phyloP scores from a whole-genome alignment of 148 eudicot species.

The Chenopodium suecicum region DNA sequence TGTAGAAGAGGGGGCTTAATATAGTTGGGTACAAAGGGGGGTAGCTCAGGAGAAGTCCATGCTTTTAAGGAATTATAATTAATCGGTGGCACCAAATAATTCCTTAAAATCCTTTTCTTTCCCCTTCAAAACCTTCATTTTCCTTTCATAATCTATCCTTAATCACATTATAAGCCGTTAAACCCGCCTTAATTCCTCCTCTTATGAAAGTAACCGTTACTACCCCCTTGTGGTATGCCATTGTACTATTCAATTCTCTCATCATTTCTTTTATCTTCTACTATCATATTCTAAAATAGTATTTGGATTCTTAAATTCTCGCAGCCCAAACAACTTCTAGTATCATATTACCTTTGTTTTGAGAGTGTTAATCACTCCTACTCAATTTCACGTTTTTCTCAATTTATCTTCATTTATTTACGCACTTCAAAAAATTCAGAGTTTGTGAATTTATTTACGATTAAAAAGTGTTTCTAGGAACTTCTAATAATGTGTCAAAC shows the following conservation, averaged over 20 bases:
- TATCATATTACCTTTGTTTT: too few relatives aligned
- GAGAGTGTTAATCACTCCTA: too few relatives aligned
- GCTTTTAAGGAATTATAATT: constrained; percentile 43
- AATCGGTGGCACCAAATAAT: constrained; percentile 27
- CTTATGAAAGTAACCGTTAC: constrained; percentile 36
- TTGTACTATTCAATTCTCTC: neutral
- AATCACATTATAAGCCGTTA: constrained; percentile 42
- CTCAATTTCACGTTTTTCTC: too few relatives aligned
- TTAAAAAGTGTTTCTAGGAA: too few relatives aligned
- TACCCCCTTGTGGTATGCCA: neutral
- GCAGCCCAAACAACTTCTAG: too few relatives aligned
- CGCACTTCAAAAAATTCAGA: too few relatives aligned
- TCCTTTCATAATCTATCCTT: constrained; percentile 4
- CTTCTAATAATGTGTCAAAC: too few relatives aligned
- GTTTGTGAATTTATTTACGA: too few relatives aligned
- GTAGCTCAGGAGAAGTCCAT: constrained; percentile 32
- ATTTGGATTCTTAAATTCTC: too few relatives aligned
- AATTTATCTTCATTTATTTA: too few relatives aligned
- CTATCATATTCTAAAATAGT: neutral
- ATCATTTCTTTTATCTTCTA: neutral
- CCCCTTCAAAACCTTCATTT: neutral
- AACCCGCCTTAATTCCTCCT: constrained; percentile 43
- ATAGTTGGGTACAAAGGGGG: constrained; percentile 6
- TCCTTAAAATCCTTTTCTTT: constrained; percentile 17
- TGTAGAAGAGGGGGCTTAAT: neutral